phyloP scores from a whole-genome alignment of 176 grass and related monocot species.

The Oryza officinalis region DNA sequence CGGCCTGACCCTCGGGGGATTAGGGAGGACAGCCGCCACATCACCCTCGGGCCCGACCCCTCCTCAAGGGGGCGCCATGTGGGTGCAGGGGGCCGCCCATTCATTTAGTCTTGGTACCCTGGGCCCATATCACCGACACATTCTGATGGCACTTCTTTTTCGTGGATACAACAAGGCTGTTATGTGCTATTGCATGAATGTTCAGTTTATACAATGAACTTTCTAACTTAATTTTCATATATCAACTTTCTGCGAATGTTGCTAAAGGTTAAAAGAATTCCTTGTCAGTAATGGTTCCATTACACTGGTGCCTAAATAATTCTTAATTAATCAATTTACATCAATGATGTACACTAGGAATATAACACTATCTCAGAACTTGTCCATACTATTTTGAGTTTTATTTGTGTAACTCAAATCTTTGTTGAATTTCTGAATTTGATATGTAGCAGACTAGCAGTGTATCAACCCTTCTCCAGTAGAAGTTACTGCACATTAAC shows the following conservation, averaged over 20 bases:
- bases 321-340: not conserved
- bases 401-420: not conserved
- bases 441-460: not conserved
- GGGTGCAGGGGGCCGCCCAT: too few species aligned
- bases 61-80: too few species aligned
- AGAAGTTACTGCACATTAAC: not conserved
- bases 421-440: not conserved
- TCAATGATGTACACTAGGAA: not conserved
- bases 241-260: not conserved
- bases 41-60: too few species aligned
- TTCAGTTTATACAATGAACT: slow-evolving; percentile 13
- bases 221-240: not conserved
- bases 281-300: not conserved
- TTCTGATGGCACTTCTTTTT: not conserved
- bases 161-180: not conserved
- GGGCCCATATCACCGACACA: too few species aligned
- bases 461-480: not conserved
- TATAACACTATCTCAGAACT: not conserved
- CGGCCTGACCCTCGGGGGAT: too few species aligned
- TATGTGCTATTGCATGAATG: not conserved
- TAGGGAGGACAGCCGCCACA: too few species aligned
- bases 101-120: too few species aligned
- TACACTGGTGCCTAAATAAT: not conserved
- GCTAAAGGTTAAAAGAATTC: not conserved
- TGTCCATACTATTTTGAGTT: not conserved